Conservation (phyloP, 2,329 filamentous ascomycete genomes). For the Fonsecaea erecta region DNA sequence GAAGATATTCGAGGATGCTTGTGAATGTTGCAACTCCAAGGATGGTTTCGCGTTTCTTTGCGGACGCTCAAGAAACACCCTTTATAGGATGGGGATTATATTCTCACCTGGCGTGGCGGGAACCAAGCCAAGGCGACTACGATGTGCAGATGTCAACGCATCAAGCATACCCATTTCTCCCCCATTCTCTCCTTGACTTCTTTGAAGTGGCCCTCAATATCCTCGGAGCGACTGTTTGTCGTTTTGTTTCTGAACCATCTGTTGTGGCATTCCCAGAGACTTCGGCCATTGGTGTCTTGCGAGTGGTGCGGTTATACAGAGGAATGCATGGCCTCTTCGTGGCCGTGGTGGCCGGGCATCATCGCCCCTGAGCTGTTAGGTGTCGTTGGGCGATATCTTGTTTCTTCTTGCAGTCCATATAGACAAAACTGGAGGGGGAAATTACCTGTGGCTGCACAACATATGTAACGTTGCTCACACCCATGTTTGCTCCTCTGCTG, state of each 20-base stretch:
- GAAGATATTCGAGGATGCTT: not conserved
- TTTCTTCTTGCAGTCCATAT: not conserved
- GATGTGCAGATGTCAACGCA: not conserved
- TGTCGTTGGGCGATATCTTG: constrained; percentile 3
- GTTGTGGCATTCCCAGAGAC: constrained; percentile 2
- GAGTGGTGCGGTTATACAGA: not conserved
- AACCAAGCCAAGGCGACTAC: not conserved
- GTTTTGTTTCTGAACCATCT: constrained; percentile 1
- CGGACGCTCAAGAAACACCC: not conserved
- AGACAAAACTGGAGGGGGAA: constrained; percentile 1
- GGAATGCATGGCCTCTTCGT: not conserved
- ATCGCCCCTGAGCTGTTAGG: not conserved
- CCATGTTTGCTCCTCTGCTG: constrained; percentile 10
- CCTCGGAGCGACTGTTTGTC: constrained; percentile 9
- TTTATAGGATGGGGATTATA: not conserved
- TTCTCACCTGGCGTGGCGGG: not conserved
- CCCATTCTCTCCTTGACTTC: not conserved
- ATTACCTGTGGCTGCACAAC: constrained; percentile 11
- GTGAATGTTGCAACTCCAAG: not conserved
- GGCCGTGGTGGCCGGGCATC: not conserved
- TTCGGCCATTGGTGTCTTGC: not conserved
- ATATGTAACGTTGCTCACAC: constrained; percentile 2
- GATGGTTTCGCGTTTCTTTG: not conserved
- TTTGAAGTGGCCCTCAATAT: not conserved
- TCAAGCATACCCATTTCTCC: not conserved